These are phyloP conservation scores for Capronia americana DNA, from an alignment of 2,329 filamentous ascomycete genomes.

Conservation along the genomic window DNA sequence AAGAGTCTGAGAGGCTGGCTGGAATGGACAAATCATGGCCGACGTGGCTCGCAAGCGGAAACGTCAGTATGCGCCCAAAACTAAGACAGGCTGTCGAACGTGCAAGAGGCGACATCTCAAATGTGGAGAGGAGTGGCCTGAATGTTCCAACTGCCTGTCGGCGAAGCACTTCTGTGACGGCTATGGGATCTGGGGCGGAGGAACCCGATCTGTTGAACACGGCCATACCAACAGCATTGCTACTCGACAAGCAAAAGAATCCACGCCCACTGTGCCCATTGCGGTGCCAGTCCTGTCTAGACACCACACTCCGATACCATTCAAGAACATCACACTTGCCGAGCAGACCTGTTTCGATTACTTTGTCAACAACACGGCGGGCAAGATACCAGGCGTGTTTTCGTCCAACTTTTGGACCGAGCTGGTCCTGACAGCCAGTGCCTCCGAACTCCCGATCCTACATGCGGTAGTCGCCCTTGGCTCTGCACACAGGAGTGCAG, in stretches of 20 bases:
- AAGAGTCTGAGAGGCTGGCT: not conserved
- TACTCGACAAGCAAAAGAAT: not conserved
- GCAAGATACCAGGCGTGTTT: slow-evolving; percentile 11
- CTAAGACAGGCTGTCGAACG: slow-evolving; percentile 8
- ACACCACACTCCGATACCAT: slow-evolving; percentile 5
- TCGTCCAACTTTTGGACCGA: slow-evolving; percentile 8
- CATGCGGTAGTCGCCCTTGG: slow-evolving; percentile 12
- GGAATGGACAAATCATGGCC: slow-evolving; percentile 3
- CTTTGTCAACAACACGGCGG: slow-evolving; percentile 4
- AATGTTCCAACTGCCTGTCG: not conserved
- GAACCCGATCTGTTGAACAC: not conserved
- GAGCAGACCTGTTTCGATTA: slow-evolving; percentile 8
- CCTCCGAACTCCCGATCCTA: slow-evolving; percentile 6
- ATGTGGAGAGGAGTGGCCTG: slow-evolving; percentile 9
- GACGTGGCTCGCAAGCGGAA: not conserved
- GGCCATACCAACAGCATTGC: not conserved
- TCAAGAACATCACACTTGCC: slow-evolving; percentile 2
- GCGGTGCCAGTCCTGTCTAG: not conserved
- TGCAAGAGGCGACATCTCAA: slow-evolving; percentile 15
- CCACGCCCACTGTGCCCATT: not conserved
- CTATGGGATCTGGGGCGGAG: slow-evolving; percentile 16
- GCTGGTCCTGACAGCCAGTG: slow-evolving; percentile 3
- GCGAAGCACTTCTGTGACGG: not conserved
- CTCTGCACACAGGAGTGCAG: slow-evolving; percentile 5
- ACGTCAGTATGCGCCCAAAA: slow-evolving; percentile 9